A percentile compares a stretch with the other conserved stretches of the same genome.
These are phyloP conservation scores for Saturnispora dispora DNA, from an alignment of 805 yeast genomes.

Conservation along the genomic window DNA sequence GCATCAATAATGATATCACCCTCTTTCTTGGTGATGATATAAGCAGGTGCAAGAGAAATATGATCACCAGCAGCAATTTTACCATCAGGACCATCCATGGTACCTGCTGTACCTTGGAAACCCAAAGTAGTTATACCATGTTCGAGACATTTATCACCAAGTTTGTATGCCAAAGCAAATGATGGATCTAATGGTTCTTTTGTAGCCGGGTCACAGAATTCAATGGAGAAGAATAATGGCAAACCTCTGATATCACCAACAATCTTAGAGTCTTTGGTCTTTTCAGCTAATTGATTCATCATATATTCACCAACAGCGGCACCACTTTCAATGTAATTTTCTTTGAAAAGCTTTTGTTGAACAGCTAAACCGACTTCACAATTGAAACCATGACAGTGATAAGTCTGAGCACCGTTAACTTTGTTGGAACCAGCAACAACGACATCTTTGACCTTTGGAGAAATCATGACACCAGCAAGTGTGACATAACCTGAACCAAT, in stretches of 20 bases:
- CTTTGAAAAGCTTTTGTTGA: conserved; percentile 29
- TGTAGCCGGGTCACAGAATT: conserved; percentile 37
- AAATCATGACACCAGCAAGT: conserved; percentile 38
- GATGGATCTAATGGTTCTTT: conserved; percentile 37
- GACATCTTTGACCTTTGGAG: conserved; percentile 34
- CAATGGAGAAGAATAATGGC: conserved; percentile 49
- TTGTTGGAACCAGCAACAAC: conserved; percentile 33
- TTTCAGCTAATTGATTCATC: conserved; percentile 28
- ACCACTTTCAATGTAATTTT: conserved; percentile 33
- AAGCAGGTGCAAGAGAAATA: conserved; percentile 38
- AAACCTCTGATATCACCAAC: conserved; percentile 47
- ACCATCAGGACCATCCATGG: conserved; percentile 29
- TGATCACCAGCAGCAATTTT: conserved; percentile 19
- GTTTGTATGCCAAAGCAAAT: conserved; percentile 22
- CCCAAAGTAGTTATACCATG: conserved; percentile 38
- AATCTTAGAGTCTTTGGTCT: conserved; percentile 25
- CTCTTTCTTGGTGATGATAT: conserved; percentile 31
- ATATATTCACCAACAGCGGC: conserved; percentile 35
- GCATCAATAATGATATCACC: conserved; percentile 31
- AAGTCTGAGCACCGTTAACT: conserved; percentile 42
- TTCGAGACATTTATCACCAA: conserved; percentile 28
- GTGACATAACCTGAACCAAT: conserved; percentile 44
- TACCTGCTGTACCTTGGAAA: conserved; percentile 33
- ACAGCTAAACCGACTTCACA: conserved; percentile 40
- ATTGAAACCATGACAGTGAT: conserved; percentile 39